Evolutionary conservation across 2,329 filamentous ascomycete species (phyloP), one percentile per base, ranked within the genome.

Genomic region (Volutella citrinella): DNA sequence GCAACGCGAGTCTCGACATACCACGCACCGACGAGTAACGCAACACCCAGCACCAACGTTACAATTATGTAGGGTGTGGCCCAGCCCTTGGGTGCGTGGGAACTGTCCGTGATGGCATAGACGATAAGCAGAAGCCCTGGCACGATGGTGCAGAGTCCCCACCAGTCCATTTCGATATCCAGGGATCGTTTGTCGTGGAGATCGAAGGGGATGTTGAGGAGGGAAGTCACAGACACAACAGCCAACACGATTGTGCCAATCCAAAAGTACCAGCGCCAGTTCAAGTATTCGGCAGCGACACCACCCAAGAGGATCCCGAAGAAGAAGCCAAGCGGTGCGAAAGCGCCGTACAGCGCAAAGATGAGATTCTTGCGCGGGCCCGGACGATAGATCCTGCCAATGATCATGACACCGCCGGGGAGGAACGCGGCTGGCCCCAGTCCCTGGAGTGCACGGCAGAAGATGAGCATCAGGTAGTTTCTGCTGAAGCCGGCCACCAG

Each of bases 401-500:
- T 64, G 7, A 87, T 67, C 74, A 82, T 83, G 36, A 89, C 73
- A 2, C 82, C 77, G 1, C 81, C 78, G 0, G 84, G 84, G 10
- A 89, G 59, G 41, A 85, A 87, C 0, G 84, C 83, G 1, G 84
- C 82, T 3, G 82, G 73, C 1, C 84, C 86, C 9, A 91, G 61
- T 0, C 86, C 86, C 57, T 88, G 84, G 26, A 89, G 63, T 8
- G 84, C 84, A 32, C 86, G 80, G 53, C 80, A 85, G 34, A 84
- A 67, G 46, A 87, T 82, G 42, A 90, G 68, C 80, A 88, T 85
- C 31, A 78, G 57, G 40, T 80, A 73, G 59, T 76, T 82, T 34
- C 67, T 64, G 38, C 79, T 81, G 61, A 90, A 87, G 10, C 85
- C 86, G 12, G 74, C 76, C 34, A 87, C 64, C 33, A 90, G 60